Base-by-base conservation (phyloP, 2,329 filamentous ascomycete species). In the Dendrostoma leiphaemia region DNA sequence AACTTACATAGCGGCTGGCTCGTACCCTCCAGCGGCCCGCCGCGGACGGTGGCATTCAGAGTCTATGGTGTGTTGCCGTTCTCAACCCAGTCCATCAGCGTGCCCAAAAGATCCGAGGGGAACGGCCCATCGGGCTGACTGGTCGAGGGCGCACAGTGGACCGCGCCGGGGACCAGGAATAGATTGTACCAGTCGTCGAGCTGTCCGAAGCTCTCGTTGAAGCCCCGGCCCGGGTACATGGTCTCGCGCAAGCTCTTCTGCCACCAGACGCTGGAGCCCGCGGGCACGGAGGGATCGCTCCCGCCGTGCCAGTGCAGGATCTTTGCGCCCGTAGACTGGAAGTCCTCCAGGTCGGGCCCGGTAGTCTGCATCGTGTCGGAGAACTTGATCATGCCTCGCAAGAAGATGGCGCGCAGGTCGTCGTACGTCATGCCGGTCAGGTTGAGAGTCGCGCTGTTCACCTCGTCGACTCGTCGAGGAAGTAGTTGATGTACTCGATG, bases 121-220 rank as follows among this genome's bases (percentile, higher is more conserved):
- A 26, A 38, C 2, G 32, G 17, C 10, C 29, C 34, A 32, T 35
- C 24, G 15, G 32, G 35, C 17, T 31, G 26, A 17, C 23, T n/a
- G 24, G 23, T 23, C 12, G 10, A 12, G 8, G n/a, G 7, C 58
- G 61, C 43, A 58, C 77, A 80, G 61, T 78, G 75, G 0, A 54
- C 63, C 74, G 77, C 77, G 0, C 74, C 75, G 8, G 73, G 72
- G 37, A 78, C 70, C 6, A 67, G 65, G 62, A 78, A 78, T 59
- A 77, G 71, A 5, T 64, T 59, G 66, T 75, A 82, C 62, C 76
- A 74, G 17, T 75, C 71, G 4, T 74, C 76, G 32, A 75, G 71
- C 8, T 60, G 49, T 3, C 21, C 40, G 23, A 8, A 13, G 13
- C 10, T 21, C 17, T 35, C 38, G 38, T 65, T 51, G 40, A 66